Conservation (phyloP, 1,284 basidiomycete species). For the Pascua sp. region DNA sequence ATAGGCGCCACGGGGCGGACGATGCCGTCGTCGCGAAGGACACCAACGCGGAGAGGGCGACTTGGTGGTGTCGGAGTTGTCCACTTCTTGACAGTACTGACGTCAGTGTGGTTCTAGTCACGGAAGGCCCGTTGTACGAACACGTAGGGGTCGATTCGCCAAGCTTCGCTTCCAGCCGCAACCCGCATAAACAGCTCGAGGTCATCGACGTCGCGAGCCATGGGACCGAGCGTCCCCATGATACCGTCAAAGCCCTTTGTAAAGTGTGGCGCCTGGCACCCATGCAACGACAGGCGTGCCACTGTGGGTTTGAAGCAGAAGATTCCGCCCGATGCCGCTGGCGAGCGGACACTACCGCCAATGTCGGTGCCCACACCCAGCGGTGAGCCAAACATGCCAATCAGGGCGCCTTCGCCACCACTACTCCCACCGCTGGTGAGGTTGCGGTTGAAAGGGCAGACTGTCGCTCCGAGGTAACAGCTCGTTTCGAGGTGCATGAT, state of each 20-base stretch:
- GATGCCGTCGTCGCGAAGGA: slow-evolving; percentile 48
- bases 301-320: slow-evolving; percentile 44
- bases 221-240: slow-evolving; percentile 35
- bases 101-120: neutral
- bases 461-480: slow-evolving; percentile 38
- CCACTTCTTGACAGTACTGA: neutral
- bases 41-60: slow-evolving; percentile 36
- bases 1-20: slow-evolving; percentile 45
- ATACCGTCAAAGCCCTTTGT: slow-evolving; percentile 34
- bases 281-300: slow-evolving; percentile 37
- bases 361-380: slow-evolving; percentile 48
- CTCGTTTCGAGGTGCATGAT: slow-evolving; percentile 33
- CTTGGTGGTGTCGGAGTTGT: neutral
- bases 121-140: neutral
- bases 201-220: slow-evolving; percentile 40
- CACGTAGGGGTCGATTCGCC: slow-evolving; percentile 34
- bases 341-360: slow-evolving; percentile 43
- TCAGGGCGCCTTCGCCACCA: slow-evolving; percentile 51
- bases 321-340: slow-evolving; percentile 37
- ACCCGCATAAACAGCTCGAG: slow-evolving; percentile 40
- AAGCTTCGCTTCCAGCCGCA: slow-evolving; percentile 35
- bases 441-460: slow-evolving; percentile 47
- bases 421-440: slow-evolving; percentile 46
- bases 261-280: slow-evolving; percentile 20
- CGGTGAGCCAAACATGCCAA: slow-evolving; percentile 38